Conservation (phyloP, 495 filamentous ascomycete genomes). For the Xeromyces bisporus region DNA sequence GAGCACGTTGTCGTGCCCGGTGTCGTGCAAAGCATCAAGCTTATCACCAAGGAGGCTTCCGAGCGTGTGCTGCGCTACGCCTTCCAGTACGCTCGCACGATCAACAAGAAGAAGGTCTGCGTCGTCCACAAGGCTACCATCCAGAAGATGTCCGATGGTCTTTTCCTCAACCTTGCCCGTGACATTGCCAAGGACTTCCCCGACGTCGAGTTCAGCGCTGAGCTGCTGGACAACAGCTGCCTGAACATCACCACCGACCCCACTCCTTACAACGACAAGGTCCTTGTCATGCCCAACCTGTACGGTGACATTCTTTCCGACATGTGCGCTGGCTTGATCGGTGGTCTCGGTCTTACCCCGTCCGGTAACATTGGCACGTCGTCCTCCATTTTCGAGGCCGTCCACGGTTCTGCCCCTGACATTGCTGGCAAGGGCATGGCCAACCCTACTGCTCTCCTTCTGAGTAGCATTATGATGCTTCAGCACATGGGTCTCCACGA, state of each 20-base stretch:
- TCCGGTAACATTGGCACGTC: slow-evolving; percentile 98
- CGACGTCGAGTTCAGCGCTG: slow-evolving; percentile 82
- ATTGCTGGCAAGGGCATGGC: slow-evolving; percentile 91
- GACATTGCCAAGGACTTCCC: slow-evolving; percentile 88
- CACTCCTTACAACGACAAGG: slow-evolving; percentile 92
- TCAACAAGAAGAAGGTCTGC: slow-evolving; percentile 87
- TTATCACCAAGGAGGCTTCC: slow-evolving; percentile 83
- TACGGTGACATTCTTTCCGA: slow-evolving; percentile 99
- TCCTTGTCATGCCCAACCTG: slow-evolving; percentile 98
- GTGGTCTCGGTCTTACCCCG: slow-evolving; percentile 89
- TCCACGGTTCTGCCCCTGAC: slow-evolving; percentile 94
- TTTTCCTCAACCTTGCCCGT: slow-evolving; percentile 76
- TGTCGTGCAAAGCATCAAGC: slow-evolving; percentile 97
- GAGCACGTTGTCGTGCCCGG: slow-evolving; percentile 97
- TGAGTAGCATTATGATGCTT: slow-evolving; percentile 96
- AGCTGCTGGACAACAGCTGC: slow-evolving; percentile 97
- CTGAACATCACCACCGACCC: slow-evolving; percentile 94
- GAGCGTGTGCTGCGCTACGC: slow-evolving; percentile 92
- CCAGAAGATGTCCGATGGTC: slow-evolving; percentile 99
- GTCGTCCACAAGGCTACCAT: slow-evolving; percentile 99
- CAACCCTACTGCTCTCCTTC: slow-evolving; percentile 85
- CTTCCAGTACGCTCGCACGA: slow-evolving; percentile 88
- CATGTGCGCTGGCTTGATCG: slow-evolving; percentile 97
- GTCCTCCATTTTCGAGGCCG: slow-evolving; percentile 98
- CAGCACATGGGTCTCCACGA: slow-evolving; percentile 87